These are phyloP conservation scores for Tetracentron sinense DNA, from an alignment of 164 flowering plant species.

Conservation along the genomic window DNA sequence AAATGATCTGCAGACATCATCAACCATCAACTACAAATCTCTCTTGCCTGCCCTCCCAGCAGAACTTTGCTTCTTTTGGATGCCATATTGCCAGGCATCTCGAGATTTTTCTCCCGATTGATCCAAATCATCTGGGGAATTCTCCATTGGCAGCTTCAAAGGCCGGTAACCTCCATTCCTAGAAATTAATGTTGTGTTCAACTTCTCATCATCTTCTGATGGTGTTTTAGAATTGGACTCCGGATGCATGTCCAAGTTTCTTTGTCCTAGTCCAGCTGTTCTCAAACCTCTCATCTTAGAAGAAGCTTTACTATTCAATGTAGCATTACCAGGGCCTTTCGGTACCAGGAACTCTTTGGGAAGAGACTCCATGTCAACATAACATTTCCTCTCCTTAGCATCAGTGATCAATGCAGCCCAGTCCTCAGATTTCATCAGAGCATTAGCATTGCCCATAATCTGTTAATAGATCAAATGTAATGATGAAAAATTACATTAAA, in stretches of 20 bases:
- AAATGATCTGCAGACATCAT: constrained; percentile 6
- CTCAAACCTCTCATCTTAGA: constrained; percentile 48
- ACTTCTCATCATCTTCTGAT: constrained; percentile 42
- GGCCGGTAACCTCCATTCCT: constrained; percentile 52
- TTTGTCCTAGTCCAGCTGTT: constrained; percentile 47
- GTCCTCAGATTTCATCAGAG: constrained; percentile 76
- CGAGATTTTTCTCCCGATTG: constrained; percentile 45
- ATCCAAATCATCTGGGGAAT: constrained; percentile 44
- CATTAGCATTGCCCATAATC: constrained; percentile 94
- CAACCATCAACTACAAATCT: constrained; percentile 13
- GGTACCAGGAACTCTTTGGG: constrained; percentile 67
- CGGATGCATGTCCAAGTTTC: constrained; percentile 47
- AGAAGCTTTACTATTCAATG: constrained; percentile 37
- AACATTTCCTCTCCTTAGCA: constrained; percentile 79
- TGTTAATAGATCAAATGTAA: constrained; percentile 23
- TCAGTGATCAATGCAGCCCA: constrained; percentile 89
- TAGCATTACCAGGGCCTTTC: constrained; percentile 36
- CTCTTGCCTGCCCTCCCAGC: constrained; percentile 35
- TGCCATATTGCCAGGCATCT: constrained; percentile 56
- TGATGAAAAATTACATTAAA: not conserved
- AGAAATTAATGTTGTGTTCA: constrained; percentile 20
- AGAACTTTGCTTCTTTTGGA: constrained; percentile 42
- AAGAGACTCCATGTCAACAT: constrained; percentile 72
- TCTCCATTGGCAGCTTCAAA: constrained; percentile 36
- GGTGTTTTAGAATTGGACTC: constrained; percentile 67